Conservation (phyloP, 2,329 filamentous ascomycete genomes). For the Waltergamsia citrina region DNA sequence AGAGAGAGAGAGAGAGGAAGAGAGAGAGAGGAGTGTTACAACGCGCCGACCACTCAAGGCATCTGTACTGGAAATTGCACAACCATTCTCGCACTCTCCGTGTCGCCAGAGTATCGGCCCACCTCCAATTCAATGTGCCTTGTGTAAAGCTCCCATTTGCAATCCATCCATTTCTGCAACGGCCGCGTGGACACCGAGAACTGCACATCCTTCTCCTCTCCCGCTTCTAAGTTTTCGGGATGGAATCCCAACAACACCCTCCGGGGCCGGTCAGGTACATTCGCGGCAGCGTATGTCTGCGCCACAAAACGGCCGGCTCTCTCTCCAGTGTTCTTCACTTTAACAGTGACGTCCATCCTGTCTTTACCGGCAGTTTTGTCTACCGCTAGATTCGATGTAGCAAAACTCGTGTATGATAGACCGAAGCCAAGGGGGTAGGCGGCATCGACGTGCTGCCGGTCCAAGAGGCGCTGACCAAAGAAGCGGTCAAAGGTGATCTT, state of each 20-base stretch:
- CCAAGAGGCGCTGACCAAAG: slow-evolving; percentile 11
- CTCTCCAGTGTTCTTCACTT: slow-evolving; percentile 6
- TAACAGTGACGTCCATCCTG: background rate
- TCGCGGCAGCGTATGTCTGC: slow-evolving; percentile 9
- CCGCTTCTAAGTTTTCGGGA: slow-evolving; percentile 2
- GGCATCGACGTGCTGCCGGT: slow-evolving; percentile 6
- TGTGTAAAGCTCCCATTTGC: background rate
- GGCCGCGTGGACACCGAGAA: slow-evolving; percentile 4
- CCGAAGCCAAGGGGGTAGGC: slow-evolving; percentile 11
- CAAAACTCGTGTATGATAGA: slow-evolving; percentile 10
- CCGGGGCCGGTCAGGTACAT: slow-evolving; percentile 4
- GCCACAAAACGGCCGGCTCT: slow-evolving; percentile 6
- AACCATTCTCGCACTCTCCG: no score
- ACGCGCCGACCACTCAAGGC: no score
- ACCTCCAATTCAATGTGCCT: slow-evolving; percentile 3
- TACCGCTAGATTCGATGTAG: background rate
- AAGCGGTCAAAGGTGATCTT: slow-evolving; percentile 9
- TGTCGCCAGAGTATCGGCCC: slow-evolving; percentile 2
- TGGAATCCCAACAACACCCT: slow-evolving; percentile 8
- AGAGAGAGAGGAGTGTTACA: no score
- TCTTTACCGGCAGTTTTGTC: background rate
- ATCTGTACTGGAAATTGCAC: no score
- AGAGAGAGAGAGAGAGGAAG: no score
- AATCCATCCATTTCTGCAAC: slow-evolving; percentile 5
- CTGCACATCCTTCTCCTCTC: background rate